A percentile compares a stretch with the other conserved stretches of the same genome.
Evolutionary conservation across 371 early-diverging fungal species (phyloP).

Genomic region (Actinomortierella ambigua): DNA sequence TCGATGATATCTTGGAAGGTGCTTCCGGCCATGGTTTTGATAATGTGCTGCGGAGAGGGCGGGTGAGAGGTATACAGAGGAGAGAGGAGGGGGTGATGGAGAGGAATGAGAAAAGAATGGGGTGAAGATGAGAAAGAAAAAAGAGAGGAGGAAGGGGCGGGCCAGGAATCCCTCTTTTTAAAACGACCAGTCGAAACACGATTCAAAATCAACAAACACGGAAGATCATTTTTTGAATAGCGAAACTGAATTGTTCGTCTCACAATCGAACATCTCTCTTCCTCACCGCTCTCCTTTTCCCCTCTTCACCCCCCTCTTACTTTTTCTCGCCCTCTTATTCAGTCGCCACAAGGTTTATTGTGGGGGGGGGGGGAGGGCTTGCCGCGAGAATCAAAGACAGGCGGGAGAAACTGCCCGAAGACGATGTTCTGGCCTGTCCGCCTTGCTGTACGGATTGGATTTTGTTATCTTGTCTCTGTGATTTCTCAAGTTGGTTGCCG

Average conservation of each 20-base stretch:
- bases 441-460: too few species aligned
- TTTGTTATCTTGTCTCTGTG: too few species aligned
- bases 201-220: slow-evolving; percentile 1
- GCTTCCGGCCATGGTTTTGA: slow-evolving; percentile 12
- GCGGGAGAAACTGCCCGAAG: too few species aligned
- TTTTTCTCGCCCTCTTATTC: slow-evolving; percentile 1
- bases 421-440: too few species aligned
- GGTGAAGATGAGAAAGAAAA: not conserved
- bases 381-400: too few species aligned
- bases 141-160: not conserved
- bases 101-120: not conserved
- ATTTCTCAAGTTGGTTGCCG: too few species aligned
- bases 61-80: not conserved
- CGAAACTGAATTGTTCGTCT: not conserved
- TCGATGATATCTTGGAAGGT: slow-evolving; percentile 27
- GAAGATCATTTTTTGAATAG: slow-evolving; percentile 2
- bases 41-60: not conserved
- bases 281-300: slow-evolving; percentile 16
- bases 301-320: not conserved
- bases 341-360: not conserved
- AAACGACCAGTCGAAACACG: not conserved
- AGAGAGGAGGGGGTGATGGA: slow-evolving; percentile 1
- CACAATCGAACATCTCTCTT: slow-evolving; percentile 1
- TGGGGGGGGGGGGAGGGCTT: too few species aligned
- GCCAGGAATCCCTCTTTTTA: not conserved